Percentiles rank a stretch among this genome's conserved stretches.
These are phyloP conservation scores for Gracilaria gracilis DNA, from an alignment of 23 red algal genomes.

Conservation along the genomic window DNA sequence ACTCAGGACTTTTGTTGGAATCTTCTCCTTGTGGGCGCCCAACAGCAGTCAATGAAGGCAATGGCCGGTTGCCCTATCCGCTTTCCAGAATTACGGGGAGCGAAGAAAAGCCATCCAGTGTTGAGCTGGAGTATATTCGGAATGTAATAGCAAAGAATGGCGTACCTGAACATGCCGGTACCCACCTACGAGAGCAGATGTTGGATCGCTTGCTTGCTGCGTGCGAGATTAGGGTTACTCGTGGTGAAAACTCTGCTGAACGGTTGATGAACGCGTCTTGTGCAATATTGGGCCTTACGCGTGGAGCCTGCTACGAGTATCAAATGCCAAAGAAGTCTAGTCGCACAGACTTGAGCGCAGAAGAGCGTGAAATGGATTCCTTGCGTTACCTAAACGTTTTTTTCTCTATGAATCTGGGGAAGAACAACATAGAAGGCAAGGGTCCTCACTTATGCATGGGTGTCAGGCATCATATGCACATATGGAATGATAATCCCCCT, in stretches of 20 bases:
- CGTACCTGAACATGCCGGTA: slow-evolving; percentile 17
- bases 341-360: too few species aligned
- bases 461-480: neutral
- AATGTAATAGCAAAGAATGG: slow-evolving; percentile 55
- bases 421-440: neutral
- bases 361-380: neutral
- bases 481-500: slow-evolving; percentile 11
- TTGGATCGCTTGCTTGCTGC: slow-evolving; percentile 1
- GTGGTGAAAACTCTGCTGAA: neutral
- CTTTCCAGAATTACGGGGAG: slow-evolving; percentile 19
- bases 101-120: neutral
- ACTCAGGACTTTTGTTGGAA: neutral
- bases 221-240: slow-evolving; percentile 2
- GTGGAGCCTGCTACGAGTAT: slow-evolving; percentile 30
- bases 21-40: neutral
- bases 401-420: neutral
- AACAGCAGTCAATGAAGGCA: neutral
- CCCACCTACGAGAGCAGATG: slow-evolving; percentile 14
- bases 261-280: slow-evolving; percentile 27
- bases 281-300: slow-evolving; percentile 25
- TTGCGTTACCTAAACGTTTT: slow-evolving; percentile 7
- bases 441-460: neutral
- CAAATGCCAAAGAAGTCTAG: neutral
- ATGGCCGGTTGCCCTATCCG: slow-evolving; percentile 26
- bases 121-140: slow-evolving; percentile 34